Base-by-base conservation (phyloP, 768 basidiomycete genomes). In the Boletus fagicola region DNA sequence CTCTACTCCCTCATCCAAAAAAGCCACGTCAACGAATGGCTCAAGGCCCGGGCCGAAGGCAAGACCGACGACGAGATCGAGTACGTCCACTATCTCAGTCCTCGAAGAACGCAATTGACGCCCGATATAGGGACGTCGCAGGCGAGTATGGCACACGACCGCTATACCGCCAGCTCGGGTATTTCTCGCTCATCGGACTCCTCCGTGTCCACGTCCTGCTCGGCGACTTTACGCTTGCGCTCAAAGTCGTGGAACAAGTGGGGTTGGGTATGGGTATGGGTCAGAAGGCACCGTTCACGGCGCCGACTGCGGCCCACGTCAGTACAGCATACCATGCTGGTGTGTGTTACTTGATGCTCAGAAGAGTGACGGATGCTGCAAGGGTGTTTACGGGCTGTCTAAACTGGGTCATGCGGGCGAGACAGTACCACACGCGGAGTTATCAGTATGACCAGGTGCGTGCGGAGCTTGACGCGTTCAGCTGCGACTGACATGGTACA, bases 1-100 rank as follows among this genome's bases (percentile, higher is more conserved):
- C 81, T 99, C 28, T 99, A 99, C 78, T 98, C 94, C 20, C 82
- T 99, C 65, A 95, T 99, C 62, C 96, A 98, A 82, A 98, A 98
- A 75, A 92, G 90, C 6, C 87, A 87, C 72, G 91, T 94, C 74
- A 94, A 95, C 73, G 94, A 98, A 71, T 92, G 94, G 74, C 86
- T 99, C 58, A 70, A 78, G 58, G 95, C 96, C 8, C 83, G 87
- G 56, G 84, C 90, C 65, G 80, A 86, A 62, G 91, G 93, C 26
- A 90, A 90, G 73, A 79, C 83, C 10, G 77, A 83, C 0, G 93
- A 94, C 57, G 92, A 96, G 70, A 88, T 92, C 65, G 86, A 82
- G 90, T 95, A 61, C 60, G 88, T 83, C 8, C 13, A 4, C 36
- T 8, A 5, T 55, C 6, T 18, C 24, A 28, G 6, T 51, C 22